Evolutionary conservation across 306 rosid genomes (phyloP), one percentile per base, ranked within the genome.

Genomic region (Sophora flavescens): DNA sequence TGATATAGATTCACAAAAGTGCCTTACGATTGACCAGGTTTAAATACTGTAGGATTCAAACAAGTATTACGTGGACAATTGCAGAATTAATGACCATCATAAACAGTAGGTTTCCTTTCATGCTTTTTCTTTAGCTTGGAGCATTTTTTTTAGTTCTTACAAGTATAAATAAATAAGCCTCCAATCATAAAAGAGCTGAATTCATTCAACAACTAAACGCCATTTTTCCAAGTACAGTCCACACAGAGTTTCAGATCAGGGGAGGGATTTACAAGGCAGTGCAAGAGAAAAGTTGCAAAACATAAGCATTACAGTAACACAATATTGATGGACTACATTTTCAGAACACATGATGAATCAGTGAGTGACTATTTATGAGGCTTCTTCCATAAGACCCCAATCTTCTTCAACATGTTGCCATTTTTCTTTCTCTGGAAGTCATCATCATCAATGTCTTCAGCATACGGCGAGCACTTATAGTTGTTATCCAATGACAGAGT

Each of bases 301-400:
- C 39, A 76, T 32, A 68, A 77, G 68, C 50, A 58, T 70, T 0
- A 16, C 4, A 79, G 53, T 17, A 52, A 71, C 56, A 68, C 60
- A 62, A 76, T 28, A 71, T 12, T 63, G 6, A 54, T 32, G 60
- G n/a, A 50, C 68, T 17, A 80, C 15, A 73, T 35, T 35, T 56
- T 56, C 35, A 70, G 3, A 75, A 80, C 45, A 74, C 68, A 38
- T 2, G 32, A 36, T 28, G 11, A 5, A 70, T 38, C 13, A 63
- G 8, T 51, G 32, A 39, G 9, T 36, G 45, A 45, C 85, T 88
- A 89, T 70, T 95, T 96, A 26, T 92, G 93, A 68, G 97, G 98
- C 79, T 91, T 96, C 92, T 96, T 96, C 99, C 99, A 96, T 8
- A 96, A 84, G 68, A 91, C 96, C 0, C 99, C 99, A 47, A 96